Evolutionary conservation across 352 stramenopile species (phyloP).

Genomic region (Globisporangium iwayamae): DNA sequence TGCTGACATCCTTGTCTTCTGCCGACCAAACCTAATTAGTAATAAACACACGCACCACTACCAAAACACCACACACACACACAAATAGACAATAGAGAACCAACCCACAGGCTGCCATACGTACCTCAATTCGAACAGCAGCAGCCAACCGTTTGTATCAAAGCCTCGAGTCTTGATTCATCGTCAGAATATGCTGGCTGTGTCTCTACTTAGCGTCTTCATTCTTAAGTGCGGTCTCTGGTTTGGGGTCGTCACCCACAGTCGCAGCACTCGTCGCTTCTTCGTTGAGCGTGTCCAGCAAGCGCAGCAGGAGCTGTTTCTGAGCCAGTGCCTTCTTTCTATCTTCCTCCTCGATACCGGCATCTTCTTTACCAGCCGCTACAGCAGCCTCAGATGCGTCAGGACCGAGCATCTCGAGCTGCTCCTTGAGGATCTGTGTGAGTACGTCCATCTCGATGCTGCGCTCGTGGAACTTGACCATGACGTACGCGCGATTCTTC

Average conservation of each 20-base stretch:
- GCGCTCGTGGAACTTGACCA: conserved; percentile 75
- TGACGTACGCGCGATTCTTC: conserved; percentile 63
- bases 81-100: background rate
- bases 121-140: background rate
- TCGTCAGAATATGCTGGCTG: background rate
- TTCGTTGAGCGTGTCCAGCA: conserved; percentile 22
- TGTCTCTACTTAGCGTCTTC: background rate
- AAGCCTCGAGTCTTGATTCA: background rate
- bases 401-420: conserved; percentile 45
- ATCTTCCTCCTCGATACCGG: conserved; percentile 13
- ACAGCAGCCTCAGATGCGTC: background rate
- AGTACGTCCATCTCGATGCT: conserved; percentile 52
- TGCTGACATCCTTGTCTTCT: background rate
- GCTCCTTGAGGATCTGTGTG: conserved; percentile 43
- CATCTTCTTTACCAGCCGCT: background rate
- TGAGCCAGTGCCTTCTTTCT: conserved; percentile 29
- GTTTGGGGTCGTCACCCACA: background rate
- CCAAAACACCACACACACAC: background rate
- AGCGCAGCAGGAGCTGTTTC: conserved; percentile 28
- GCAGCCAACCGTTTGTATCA: background rate
- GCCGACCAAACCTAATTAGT: conserved; percentile 2
- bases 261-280: conserved; percentile 18
- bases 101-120: background rate
- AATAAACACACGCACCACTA: background rate
- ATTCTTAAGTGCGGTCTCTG: background rate